These are phyloP conservation scores for Penicillium crystallinum DNA, from an alignment of 495 filamentous ascomycete species.

Conservation along the genomic window DNA sequence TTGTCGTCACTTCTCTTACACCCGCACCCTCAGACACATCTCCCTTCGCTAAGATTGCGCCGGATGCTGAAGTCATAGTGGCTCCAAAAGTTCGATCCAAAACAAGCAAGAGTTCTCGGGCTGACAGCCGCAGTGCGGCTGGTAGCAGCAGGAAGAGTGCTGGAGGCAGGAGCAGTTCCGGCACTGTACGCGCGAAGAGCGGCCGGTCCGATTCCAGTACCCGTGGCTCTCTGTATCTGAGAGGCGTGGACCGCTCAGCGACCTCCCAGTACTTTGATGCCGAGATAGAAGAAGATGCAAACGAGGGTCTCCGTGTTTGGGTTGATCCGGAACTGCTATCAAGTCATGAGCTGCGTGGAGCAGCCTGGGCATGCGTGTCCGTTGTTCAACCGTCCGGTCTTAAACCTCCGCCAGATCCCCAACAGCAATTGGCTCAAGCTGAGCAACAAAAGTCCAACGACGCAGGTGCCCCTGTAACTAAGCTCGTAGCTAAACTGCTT, in stretches of 20 bases:
- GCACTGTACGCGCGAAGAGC: slow-evolving; percentile 59
- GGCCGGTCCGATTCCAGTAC: slow-evolving; percentile 52
- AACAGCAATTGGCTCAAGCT: slow-evolving; percentile 59
- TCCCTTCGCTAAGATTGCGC: slow-evolving; percentile 84
- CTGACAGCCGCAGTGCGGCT: slow-evolving; percentile 66
- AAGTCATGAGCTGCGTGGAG: slow-evolving; percentile 62
- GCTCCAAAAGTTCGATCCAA: slow-evolving; percentile 79
- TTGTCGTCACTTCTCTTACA: slow-evolving; percentile 71
- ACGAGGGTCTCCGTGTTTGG: slow-evolving; percentile 74
- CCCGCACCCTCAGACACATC: slow-evolving; percentile 63
- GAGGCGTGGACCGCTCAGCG: slow-evolving; percentile 65
- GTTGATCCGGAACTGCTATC: slow-evolving; percentile 70
- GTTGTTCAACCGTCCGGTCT: slow-evolving; percentile 76
- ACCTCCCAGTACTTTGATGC: slow-evolving; percentile 71
- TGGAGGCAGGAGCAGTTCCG: slow-evolving; percentile 65
- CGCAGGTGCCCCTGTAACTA: slow-evolving; percentile 57
- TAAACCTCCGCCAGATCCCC: slow-evolving; percentile 68
- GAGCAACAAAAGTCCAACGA: slow-evolving; percentile 49
- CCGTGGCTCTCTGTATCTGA: slow-evolving; percentile 63
- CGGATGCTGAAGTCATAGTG: slow-evolving; percentile 93
- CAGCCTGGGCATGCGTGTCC: slow-evolving; percentile 67
- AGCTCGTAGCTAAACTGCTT: slow-evolving; percentile 67
- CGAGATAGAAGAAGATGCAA: slow-evolving; percentile 37
- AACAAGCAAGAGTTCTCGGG: slow-evolving; percentile 46
- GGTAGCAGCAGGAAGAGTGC: slow-evolving; percentile 63